These are phyloP conservation scores for Eimeria tenella DNA, from an alignment of 169 alveolate species.

Conservation along the genomic window DNA sequence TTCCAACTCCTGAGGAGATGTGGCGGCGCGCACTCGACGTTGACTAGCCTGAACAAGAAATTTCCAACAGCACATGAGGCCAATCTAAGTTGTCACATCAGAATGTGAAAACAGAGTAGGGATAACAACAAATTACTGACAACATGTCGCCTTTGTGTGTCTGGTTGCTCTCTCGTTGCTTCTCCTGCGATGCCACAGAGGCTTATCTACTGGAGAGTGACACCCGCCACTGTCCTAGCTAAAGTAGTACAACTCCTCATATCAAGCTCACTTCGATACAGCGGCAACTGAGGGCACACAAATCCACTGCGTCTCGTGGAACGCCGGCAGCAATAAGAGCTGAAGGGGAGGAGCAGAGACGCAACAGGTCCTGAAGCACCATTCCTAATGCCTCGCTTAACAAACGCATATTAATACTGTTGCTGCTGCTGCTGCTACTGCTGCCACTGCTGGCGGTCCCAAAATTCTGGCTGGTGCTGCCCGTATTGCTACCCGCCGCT, in stretches of 20 bases:
- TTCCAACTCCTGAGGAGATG: constrained; percentile 55
- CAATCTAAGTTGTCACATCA: too few relatives aligned
- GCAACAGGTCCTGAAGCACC: constrained; percentile 50
- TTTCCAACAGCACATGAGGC: not conserved
- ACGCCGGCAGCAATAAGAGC: constrained; percentile 69
- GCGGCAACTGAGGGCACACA: constrained; percentile 68
- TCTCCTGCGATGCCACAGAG: too few relatives aligned
- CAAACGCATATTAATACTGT: constrained; percentile 52
- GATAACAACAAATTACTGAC: too few relatives aligned
- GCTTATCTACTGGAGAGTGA: too few relatives aligned
- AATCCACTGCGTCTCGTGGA: constrained; percentile 61
- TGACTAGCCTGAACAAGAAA: constrained; percentile 34
- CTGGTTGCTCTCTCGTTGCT: too few relatives aligned
- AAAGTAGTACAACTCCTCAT: not conserved
- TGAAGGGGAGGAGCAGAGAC: constrained; percentile 69
- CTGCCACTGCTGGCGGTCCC: constrained; percentile 14
- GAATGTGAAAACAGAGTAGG: too few relatives aligned
- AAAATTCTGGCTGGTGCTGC: constrained; percentile 18
- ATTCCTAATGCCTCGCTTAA: constrained; percentile 59
- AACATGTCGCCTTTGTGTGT: too few relatives aligned
- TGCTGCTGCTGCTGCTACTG: constrained; percentile 40
- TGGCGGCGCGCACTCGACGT: constrained; percentile 63
- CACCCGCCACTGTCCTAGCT: not conserved
- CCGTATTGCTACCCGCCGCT: not conserved
- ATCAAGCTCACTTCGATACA: constrained; percentile 44